Evolutionary conservation across 2,329 filamentous ascomycete species (phyloP).

Genomic region (Penicillium freii): DNA sequence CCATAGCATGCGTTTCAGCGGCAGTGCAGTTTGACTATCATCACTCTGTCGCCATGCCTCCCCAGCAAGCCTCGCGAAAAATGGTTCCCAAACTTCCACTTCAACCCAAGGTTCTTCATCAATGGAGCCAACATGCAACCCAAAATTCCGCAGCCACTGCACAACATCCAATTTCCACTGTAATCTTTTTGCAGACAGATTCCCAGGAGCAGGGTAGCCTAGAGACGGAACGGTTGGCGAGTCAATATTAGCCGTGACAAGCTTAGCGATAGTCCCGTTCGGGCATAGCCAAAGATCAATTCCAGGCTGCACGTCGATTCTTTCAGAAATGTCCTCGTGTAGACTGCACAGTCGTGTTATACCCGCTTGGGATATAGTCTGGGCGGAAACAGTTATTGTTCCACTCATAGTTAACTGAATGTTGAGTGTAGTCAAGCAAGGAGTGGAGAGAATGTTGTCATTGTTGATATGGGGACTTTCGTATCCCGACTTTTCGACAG

Average conservation of each 20-base stretch:
- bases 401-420: conserved; percentile 39
- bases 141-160: conserved; percentile 40
- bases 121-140: conserved; percentile 30
- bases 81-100: conserved; percentile 43
- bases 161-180: conserved; percentile 40
- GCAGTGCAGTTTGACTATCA: conserved; percentile 29
- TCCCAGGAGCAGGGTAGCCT: conserved; percentile 12
- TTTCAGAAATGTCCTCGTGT: conserved; percentile 16
- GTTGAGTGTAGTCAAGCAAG: conserved; percentile 39
- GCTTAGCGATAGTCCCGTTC: conserved; percentile 38
- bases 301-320: conserved; percentile 23
- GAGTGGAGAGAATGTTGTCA: conserved; percentile 24
- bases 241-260: conserved; percentile 30
- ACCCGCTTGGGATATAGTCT: conserved; percentile 38
- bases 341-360: conserved; percentile 33
- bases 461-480: conserved; percentile 30
- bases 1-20: conserved; percentile 46
- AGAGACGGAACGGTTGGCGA: conserved; percentile 24
- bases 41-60: conserved; percentile 31
- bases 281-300: conserved; percentile 44
- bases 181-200: conserved; percentile 20
- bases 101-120: conserved; percentile 42
- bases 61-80: conserved; percentile 38
- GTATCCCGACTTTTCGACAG: conserved; percentile 32
- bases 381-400: conserved; percentile 38